Evolutionary conservation across 2,329 filamentous ascomycete species (phyloP).

Genomic region (Aaosphaeria pasadenensis): DNA sequence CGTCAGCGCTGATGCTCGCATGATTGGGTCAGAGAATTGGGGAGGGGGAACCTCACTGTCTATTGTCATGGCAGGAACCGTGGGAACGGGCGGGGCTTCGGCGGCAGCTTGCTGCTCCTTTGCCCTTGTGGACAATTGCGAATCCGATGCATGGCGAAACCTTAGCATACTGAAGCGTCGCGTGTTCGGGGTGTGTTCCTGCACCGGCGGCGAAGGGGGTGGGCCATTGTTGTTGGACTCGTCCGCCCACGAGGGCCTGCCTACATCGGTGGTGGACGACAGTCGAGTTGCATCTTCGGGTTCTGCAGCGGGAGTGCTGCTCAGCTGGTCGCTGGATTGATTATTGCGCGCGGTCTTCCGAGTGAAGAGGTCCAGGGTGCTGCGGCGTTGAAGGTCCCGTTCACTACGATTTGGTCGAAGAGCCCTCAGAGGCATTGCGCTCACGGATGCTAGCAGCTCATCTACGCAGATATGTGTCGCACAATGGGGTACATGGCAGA

Average conservation of each 20-base stretch:
- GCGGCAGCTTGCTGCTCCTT: constrained; percentile 66
- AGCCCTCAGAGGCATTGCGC: constrained; percentile 40
- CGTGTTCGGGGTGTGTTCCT: constrained; percentile 37
- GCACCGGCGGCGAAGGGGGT: constrained; percentile 29
- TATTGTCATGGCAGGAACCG: constrained; percentile 1
- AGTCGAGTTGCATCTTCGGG: constrained; percentile 36
- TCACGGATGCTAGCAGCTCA: constrained; percentile 30
- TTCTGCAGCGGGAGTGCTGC: constrained; percentile 19
- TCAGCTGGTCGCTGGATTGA: constrained; percentile 27
- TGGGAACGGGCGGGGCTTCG: constrained; percentile 45
- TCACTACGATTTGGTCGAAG: constrained; percentile 38
- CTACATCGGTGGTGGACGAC: constrained; percentile 16
- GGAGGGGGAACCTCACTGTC: constrained; percentile 2
- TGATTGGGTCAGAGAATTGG: neutral
- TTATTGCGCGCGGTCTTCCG: constrained; percentile 34
- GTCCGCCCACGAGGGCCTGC: constrained; percentile 14
- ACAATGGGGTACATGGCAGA: constrained; percentile 32
- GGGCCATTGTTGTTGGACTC: constrained; percentile 13
- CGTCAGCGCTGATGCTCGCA: constrained; percentile 19
- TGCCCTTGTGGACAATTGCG: constrained; percentile 74
- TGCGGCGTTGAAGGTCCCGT: constrained; percentile 43
- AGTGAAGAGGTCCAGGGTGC: constrained; percentile 40
- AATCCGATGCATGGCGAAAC: constrained; percentile 90
- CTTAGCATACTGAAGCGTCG: constrained; percentile 67
- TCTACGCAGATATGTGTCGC: constrained; percentile 28